Evolutionary conservation across 306 rosid species (phyloP).

Genomic region (Quercus mongolica): DNA sequence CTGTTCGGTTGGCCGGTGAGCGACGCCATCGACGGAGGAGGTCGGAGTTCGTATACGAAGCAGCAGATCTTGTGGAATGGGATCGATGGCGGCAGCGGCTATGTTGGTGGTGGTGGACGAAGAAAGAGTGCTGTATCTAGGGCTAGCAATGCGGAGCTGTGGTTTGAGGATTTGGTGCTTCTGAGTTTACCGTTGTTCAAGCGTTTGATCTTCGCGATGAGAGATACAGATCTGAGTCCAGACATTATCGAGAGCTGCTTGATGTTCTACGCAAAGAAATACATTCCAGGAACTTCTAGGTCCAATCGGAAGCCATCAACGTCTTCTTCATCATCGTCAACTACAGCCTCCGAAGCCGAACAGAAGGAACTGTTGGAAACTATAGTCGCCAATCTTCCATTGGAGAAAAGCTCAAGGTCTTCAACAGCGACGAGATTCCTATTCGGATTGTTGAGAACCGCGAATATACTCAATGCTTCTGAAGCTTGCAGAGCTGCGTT

Average conservation of each 20-base stretch:
- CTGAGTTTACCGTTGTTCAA: conserved; percentile 68
- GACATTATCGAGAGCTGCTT: conserved; percentile 78
- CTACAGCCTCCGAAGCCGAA: conserved; percentile 49
- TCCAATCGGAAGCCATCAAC: conserved; percentile 56
- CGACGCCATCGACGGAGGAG: conserved; percentile 20
- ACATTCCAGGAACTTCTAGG: conserved; percentile 83
- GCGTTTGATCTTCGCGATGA: conserved; percentile 60
- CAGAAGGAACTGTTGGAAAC: conserved; percentile 83
- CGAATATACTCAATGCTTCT: conserved; percentile 71
- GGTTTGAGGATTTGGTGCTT: conserved; percentile 75
- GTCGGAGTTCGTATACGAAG: conserved; percentile 41
- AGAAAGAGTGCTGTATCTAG: conserved; percentile 34
- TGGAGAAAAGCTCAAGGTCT: conserved; percentile 49
- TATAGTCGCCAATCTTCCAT: conserved; percentile 62
- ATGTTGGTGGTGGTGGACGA: not conserved
- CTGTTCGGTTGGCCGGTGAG: conserved; percentile 85
- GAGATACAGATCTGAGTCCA: conserved; percentile 40
- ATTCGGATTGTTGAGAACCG: conserved; percentile 72
- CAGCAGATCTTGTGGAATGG: conserved; percentile 65
- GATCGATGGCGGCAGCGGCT: conserved; percentile 41
- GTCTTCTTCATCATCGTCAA: conserved; percentile 38
- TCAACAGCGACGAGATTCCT: conserved; percentile 61
- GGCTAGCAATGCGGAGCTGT: conserved; percentile 43
- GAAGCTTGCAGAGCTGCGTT: conserved; percentile 55
- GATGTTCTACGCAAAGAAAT: conserved; percentile 73